Percentiles rank a stretch among this genome's conserved stretches.
phyloP scores from a whole-genome alignment of 1,284 basidiomycete genomes.

The Pyrrhoderma lamaoense region DNA sequence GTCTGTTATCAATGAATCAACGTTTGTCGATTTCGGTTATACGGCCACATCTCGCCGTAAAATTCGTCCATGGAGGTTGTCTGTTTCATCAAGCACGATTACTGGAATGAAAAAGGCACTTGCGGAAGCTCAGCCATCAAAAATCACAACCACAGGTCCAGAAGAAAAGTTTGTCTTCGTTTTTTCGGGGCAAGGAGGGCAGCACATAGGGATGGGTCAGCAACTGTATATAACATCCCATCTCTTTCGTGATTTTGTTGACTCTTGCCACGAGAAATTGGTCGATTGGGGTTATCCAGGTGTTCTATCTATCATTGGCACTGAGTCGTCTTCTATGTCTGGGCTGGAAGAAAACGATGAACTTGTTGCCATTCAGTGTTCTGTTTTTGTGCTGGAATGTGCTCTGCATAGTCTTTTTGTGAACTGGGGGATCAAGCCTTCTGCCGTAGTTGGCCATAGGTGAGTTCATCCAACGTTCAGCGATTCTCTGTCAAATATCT shows the following conservation, averaged over 20 bases:
- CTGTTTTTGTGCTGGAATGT: conserved; percentile 55
- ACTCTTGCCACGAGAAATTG: conserved; percentile 50
- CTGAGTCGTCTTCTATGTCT: conserved; percentile 18
- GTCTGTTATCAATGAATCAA: conserved; percentile 8
- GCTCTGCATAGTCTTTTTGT: conserved; percentile 54
- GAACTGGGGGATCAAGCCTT: conserved; percentile 54
- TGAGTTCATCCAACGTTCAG: conserved; percentile 25
- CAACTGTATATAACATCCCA: conserved; percentile 42
- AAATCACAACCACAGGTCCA: conserved; percentile 20
- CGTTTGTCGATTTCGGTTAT: conserved; percentile 50
- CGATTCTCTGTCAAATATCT: conserved; percentile 4
- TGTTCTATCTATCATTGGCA: conserved; percentile 39
- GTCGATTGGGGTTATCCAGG: conserved; percentile 42
- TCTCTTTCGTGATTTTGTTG: conserved; percentile 42
- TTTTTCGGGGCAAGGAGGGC: conserved; percentile 65
- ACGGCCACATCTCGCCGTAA: conserved; percentile 58
- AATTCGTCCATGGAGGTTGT: conserved; percentile 44
- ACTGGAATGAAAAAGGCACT: conserved; percentile 42
- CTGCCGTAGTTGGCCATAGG: conserved; percentile 61
- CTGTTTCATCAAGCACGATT: conserved; percentile 35
- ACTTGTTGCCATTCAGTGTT: conserved; percentile 44
- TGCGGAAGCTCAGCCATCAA: conserved; percentile 27
- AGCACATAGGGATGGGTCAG: conserved; percentile 58
- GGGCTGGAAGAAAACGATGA: conserved; percentile 24
- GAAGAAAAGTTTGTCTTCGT: conserved; percentile 44